phyloP scores from a whole-genome alignment of 192 early-diverging fungal species.

The Dimargaris cristalligena region DNA sequence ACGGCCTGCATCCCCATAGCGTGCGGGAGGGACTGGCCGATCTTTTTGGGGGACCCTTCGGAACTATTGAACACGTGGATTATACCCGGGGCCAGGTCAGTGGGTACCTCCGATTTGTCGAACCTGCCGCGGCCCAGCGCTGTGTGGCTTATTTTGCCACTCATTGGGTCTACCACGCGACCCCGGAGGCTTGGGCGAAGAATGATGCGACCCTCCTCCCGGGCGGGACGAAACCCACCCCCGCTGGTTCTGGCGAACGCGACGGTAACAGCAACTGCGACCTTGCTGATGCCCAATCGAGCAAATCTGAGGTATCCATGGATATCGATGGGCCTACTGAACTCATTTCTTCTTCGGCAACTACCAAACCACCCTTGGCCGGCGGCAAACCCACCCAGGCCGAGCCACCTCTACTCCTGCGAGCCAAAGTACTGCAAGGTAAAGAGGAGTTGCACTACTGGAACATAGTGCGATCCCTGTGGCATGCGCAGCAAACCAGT shows the following conservation, averaged over 20 bases:
- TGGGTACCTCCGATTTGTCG: not conserved
- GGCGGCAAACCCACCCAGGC: not conserved
- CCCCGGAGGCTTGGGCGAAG: not conserved
- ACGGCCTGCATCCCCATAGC: not conserved
- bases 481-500: no score
- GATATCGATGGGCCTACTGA: not conserved
- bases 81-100: not conserved
- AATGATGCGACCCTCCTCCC: no score
- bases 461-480: not conserved
- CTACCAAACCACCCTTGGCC: no score
- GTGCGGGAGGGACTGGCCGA: not conserved
- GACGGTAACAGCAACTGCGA: no score
- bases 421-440: not conserved
- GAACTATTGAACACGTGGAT: not conserved
- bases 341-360: no score
- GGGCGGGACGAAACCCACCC: no score
- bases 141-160: slow-evolving; percentile 8
- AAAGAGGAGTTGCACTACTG: not conserved
- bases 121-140: not conserved
- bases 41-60: not conserved
- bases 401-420: not conserved
- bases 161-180: not conserved
- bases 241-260: no score
- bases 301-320: not conserved
- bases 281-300: not conserved